Conservation (phyloP, 208 protist species). For the Wallacemonas sp. region DNA sequence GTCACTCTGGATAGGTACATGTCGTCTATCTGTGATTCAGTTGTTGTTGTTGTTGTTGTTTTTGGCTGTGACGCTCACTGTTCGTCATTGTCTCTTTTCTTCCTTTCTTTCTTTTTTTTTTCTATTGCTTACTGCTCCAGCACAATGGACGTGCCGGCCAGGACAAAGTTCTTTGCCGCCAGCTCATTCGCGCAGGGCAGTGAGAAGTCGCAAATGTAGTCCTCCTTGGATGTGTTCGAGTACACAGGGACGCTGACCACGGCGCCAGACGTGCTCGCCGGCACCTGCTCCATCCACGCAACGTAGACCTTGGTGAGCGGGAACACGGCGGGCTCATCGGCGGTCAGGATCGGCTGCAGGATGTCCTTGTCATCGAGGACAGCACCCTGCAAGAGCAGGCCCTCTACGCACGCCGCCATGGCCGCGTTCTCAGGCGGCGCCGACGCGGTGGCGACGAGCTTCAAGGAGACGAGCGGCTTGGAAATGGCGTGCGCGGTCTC, state of each 20-base stretch:
- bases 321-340: conserved; percentile 83
- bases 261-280: conserved; percentile 6
- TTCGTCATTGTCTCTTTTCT: not conserved
- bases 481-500: conserved; percentile 86
- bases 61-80: not conserved
- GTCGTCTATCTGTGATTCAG: no score
- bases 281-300: conserved; percentile 54
- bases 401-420: conserved; percentile 63
- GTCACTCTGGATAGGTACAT: not conserved
- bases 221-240: conserved; percentile 78
- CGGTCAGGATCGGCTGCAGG: conserved; percentile 71
- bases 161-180: conserved; percentile 73
- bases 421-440: conserved; percentile 49
- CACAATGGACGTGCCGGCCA: conserved; percentile 87
- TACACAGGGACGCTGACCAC: conserved; percentile 83
- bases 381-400: conserved; percentile 86
- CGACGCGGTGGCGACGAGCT: conserved; percentile 58
- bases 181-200: conserved; percentile 76
- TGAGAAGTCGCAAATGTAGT: conserved; percentile 83
- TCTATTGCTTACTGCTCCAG: conserved; percentile 62
- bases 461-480: conserved; percentile 82
- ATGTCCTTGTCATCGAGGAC: conserved; percentile 68
- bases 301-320: conserved; percentile 76
- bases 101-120: conserved; percentile 1
- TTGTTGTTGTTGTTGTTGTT: not conserved